Evolutionary conservation across 495 filamentous ascomycete genomes (phyloP).

Genomic region (Thermothielavioides terrestris): DNA sequence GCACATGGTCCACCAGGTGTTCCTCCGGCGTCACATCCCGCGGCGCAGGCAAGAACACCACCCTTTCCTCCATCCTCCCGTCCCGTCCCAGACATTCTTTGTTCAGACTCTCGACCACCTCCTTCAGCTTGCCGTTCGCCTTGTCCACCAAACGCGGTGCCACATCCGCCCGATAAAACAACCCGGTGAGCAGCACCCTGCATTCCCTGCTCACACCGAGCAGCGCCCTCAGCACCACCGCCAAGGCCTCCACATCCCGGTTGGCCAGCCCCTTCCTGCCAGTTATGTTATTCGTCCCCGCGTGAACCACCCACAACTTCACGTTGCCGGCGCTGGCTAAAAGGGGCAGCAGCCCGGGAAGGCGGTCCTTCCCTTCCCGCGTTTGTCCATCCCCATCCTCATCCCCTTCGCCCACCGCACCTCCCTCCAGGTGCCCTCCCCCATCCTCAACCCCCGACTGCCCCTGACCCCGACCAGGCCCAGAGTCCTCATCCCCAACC

Average conservation of each 20-base stretch:
- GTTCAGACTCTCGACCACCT: not conserved
- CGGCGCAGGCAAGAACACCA: conserved; percentile 7
- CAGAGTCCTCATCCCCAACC: no score
- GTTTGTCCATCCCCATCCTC: not conserved
- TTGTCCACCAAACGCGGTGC: not conserved
- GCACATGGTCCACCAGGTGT: conserved; percentile 26
- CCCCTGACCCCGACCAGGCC: no score
- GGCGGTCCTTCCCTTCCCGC: no score
- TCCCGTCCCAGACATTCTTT: not conserved
- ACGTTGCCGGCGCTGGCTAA: conserved; percentile 6
- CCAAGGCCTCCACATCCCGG: conserved; percentile 11
- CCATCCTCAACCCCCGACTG: no score
- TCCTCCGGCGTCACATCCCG: conserved; percentile 5
- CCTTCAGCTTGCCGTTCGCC: conserved; percentile 12
- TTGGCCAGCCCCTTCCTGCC: conserved; percentile 29
- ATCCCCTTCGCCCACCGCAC: not conserved
- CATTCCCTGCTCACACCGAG: not conserved
- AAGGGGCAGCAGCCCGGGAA: conserved; percentile 13
- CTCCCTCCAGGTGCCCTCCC: no score
- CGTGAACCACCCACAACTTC: conserved; percentile 27
- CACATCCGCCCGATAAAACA: conserved; percentile 15
- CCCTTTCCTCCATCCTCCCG: not conserved
- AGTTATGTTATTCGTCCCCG: conserved; percentile 27
- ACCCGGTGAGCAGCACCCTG: conserved; percentile 13
- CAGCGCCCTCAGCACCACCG: conserved; percentile 19